Evolutionary conservation across 1,139 yeast species (phyloP).

Genomic region (Saccharomyces hybrid): DNA sequence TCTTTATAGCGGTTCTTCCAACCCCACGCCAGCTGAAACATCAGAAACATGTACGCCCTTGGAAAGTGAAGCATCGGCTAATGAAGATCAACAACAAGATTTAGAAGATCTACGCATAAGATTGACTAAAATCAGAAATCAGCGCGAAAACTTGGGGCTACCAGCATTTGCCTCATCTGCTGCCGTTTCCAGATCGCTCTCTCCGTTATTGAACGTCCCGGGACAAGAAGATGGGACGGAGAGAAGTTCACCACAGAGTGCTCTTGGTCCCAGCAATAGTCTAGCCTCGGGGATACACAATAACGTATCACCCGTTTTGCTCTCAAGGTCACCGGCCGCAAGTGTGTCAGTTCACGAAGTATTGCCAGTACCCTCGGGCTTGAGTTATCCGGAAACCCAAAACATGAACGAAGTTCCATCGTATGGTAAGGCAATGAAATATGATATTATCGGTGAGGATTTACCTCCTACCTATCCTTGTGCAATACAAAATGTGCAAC

Average conservation of each 20-base stretch:
- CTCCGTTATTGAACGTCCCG: background rate
- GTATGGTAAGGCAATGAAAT: constrained; percentile 59
- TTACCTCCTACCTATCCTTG: constrained; percentile 52
- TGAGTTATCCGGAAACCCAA: constrained; percentile 34
- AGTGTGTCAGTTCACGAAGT: background rate
- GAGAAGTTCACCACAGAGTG: background rate
- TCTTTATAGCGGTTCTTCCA: constrained; percentile 54
- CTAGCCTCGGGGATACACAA: background rate
- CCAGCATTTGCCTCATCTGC: background rate
- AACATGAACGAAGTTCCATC: constrained; percentile 65
- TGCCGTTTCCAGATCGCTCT: background rate
- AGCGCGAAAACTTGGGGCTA: background rate
- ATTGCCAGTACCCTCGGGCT: background rate
- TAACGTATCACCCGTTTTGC: background rate
- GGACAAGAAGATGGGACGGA: background rate
- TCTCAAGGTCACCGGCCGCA: background rate
- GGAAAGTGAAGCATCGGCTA: background rate
- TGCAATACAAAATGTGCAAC: background rate
- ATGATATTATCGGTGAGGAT: constrained; percentile 38
- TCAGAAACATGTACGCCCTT: background rate
- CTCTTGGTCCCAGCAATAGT: background rate
- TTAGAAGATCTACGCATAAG: background rate
- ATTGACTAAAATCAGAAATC: background rate
- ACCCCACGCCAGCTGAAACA: constrained; percentile 15
- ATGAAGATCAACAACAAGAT: background rate